Percentiles rank a stretch among this genome's conserved stretches.
These are phyloP conservation scores for Porodaedalea pini DNA, from an alignment of 1,284 basidiomycete species.

Conservation along the genomic window DNA sequence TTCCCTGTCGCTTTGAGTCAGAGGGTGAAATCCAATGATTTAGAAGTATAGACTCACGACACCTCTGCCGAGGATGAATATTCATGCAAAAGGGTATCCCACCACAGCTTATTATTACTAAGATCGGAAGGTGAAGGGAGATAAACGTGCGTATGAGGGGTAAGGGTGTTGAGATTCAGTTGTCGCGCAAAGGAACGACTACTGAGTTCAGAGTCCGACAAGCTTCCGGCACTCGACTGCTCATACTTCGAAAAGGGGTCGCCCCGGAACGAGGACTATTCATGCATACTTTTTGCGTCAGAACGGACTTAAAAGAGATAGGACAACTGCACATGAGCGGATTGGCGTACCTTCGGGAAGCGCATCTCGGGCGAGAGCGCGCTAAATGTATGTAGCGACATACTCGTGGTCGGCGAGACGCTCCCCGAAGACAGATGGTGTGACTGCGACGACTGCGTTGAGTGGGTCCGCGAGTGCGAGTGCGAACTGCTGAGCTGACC, in stretches of 20 bases:
- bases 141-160: constrained; percentile 22
- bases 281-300: background rate
- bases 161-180: constrained; percentile 8
- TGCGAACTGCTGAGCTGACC: constrained; percentile 18
- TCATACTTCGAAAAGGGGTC: constrained; percentile 18
- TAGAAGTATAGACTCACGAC: constrained; percentile 35
- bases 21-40: background rate
- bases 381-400: constrained; percentile 9
- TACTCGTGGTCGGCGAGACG: constrained; percentile 8
- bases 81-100: constrained; percentile 54
- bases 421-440: constrained; percentile 5
- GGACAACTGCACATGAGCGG: background rate
- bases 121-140: constrained; percentile 38
- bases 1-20: constrained; percentile 14
- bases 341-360: constrained; percentile 12
- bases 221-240: constrained; percentile 6
- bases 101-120: constrained; percentile 52
- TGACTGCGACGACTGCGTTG: constrained; percentile 19
- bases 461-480: constrained; percentile 18
- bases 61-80: constrained; percentile 43
- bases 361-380: constrained; percentile 6
- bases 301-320: background rate
- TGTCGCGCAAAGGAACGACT: constrained; percentile 16
- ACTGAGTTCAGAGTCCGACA: constrained; percentile 17
- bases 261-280: constrained; percentile 5